A percentile compares a stretch with the other conserved stretches of the same genome.
Evolutionary conservation across 192 early-diverging fungal genomes (phyloP).

Genomic region (Coemansia sp.): DNA sequence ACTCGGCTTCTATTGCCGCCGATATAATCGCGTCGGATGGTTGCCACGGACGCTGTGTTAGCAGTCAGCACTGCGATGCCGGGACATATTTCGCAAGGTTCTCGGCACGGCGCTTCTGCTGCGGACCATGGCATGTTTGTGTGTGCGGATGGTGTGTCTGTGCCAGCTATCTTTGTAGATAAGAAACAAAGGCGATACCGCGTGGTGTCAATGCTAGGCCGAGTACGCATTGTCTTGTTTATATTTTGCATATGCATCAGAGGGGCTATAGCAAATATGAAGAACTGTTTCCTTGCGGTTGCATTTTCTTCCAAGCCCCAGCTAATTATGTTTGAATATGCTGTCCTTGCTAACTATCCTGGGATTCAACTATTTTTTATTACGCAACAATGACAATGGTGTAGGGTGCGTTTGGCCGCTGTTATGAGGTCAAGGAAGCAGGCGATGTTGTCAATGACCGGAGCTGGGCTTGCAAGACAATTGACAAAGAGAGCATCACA

Average conservation of each 20-base stretch:
- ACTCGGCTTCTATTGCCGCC: background rate
- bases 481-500: conserved; percentile 53
- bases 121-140: conserved; percentile 23
- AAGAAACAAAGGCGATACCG: conserved; percentile 29
- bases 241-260: background rate
- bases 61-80: background rate
- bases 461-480: conserved; percentile 67
- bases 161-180: conserved; percentile 33
- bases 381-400: background rate
- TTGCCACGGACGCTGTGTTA: background rate
- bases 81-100: background rate
- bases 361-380: background rate
- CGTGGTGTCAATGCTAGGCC: conserved; percentile 38
- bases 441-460: conserved; percentile 33
- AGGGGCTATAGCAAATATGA: no score
- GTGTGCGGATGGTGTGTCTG: conserved; percentile 40
- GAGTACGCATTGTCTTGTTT: conserved; percentile 25
- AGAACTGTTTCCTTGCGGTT: no score
- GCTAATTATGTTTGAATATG: background rate
- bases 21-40: conserved; percentile 8
- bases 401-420: conserved; percentile 89
- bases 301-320: no score
- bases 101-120: background rate
- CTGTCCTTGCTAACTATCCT: background rate
- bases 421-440: conserved; percentile 65